phyloP scores from a whole-genome alignment of 768 basidiomycete genomes.

The Pleurotus salmoneostramineus region DNA sequence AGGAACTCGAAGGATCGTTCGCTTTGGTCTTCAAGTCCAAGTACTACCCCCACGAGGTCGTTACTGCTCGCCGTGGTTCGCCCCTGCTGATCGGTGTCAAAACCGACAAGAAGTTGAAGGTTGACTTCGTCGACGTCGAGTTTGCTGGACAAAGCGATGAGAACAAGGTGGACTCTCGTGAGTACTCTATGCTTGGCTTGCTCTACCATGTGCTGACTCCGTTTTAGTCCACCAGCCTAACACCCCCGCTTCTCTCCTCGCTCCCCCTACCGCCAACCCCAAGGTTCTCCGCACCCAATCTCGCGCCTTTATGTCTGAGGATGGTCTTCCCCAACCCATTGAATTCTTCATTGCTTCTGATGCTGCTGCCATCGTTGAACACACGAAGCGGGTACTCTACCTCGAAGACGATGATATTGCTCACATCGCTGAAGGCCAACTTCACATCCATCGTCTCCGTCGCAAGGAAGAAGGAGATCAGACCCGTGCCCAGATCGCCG shows the following conservation, averaged over 20 bases:
- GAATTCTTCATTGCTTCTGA: constrained; percentile 99
- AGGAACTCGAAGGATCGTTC: constrained; percentile 98
- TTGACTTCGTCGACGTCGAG: constrained; percentile 99
- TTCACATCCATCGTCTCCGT: constrained; percentile 98
- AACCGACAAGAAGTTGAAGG: constrained; percentile 99
- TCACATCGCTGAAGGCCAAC: constrained; percentile 93
- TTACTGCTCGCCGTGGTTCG: constrained; percentile 94
- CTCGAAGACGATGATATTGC: constrained; percentile 99
- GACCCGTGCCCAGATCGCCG: constrained; percentile 53
- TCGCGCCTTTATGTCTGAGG: constrained; percentile 97
- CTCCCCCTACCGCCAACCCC: constrained; percentile 58
- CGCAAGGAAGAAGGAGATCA: constrained; percentile 72
- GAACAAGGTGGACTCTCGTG: constrained; percentile 34
- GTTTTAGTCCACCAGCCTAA: constrained; percentile 35
- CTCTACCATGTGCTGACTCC: neutral
- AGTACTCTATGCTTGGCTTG: constrained; percentile 16
- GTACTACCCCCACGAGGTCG: constrained; percentile 95
- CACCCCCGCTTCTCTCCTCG: constrained; percentile 59
- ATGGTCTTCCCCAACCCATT: constrained; percentile 97
- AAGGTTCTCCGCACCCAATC: constrained; percentile 94
- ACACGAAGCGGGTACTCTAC: constrained; percentile 98
- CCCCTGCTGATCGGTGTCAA: constrained; percentile 97
- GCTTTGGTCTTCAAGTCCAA: constrained; percentile 98
- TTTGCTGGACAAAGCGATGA: constrained; percentile 64
- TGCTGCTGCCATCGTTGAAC: constrained; percentile 93